phyloP scores from a whole-genome alignment of 805 yeast species.

The Pichia rugopelliculosa region DNA sequence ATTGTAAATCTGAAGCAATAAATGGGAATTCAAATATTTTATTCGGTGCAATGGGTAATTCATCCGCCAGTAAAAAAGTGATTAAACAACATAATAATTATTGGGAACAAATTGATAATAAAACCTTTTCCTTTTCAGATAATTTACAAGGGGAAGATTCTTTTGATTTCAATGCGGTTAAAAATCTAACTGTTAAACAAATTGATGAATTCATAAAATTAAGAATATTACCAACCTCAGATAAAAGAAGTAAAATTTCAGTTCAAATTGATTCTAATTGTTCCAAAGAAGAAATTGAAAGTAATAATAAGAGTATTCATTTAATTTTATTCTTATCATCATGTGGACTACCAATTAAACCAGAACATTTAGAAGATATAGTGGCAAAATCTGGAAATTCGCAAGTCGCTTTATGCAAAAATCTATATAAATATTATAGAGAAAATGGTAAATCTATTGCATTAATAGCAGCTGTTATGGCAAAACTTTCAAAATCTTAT shows the following conservation, averaged over 20 bases:
- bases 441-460: conserved; percentile 31
- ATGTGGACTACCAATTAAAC: conserved; percentile 41
- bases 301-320: conserved; percentile 32
- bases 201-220: conserved; percentile 31
- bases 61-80: conserved; percentile 15
- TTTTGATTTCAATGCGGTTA: conserved; percentile 29
- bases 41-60: conserved; percentile 18
- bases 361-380: conserved; percentile 32
- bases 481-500: conserved; percentile 16
- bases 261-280: conserved; percentile 34
- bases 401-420: conserved; percentile 31
- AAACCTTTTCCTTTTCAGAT: conserved; percentile 35
- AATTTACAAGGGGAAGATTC: conserved; percentile 24
- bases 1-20: conserved; percentile 10
- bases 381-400: conserved; percentile 33
- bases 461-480: conserved; percentile 18
- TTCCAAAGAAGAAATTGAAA: conserved; percentile 30
- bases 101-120: conserved; percentile 44
- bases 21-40: conserved; percentile 23
- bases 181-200: conserved; percentile 25
- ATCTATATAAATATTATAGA: conserved; percentile 36
- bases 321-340: conserved; percentile 38
- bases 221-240: conserved; percentile 32
- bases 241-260: conserved; percentile 33
- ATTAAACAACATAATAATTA: conserved; percentile 37